phyloP scores from a whole-genome alignment of 345 rosid genomes.

The Bruguiera parviflora region DNA sequence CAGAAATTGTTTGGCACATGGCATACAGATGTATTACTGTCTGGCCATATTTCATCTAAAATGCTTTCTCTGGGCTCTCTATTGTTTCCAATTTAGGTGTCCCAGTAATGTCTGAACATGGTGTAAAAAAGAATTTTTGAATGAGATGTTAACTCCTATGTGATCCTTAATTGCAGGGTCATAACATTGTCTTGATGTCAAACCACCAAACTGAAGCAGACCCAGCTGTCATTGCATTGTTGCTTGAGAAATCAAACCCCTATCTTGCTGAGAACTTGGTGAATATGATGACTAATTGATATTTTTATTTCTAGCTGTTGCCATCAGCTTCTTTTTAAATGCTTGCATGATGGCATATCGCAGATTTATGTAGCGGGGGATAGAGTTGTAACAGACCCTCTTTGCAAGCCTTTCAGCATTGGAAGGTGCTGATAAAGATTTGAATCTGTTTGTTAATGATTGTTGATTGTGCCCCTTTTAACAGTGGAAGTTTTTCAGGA shows the following conservation, averaged over 20 bases:
- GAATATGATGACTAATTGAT: constrained; percentile 13
- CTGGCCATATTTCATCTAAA: too few relatives aligned
- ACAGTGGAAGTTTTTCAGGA: constrained; percentile 41
- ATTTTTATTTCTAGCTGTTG: not conserved
- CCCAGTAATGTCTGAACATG: not conserved
- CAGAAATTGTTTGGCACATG: too few relatives aligned
- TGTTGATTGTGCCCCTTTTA: constrained; percentile 24
- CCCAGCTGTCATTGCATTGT: constrained; percentile 77
- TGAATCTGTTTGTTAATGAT: constrained; percentile 18
- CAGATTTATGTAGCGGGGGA: constrained; percentile 96
- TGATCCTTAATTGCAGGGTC: constrained; percentile 59
- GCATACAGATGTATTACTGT: too few relatives aligned
- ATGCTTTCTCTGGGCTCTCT: too few relatives aligned
- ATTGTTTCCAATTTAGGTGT: not conserved
- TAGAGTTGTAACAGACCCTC: constrained; percentile 93
- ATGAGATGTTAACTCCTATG: constrained; percentile 11
- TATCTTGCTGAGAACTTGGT: constrained; percentile 73
- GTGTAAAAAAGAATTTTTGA: not conserved
- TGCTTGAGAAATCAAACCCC: constrained; percentile 73
- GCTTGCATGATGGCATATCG: constrained; percentile 13
- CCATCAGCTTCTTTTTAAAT: too few relatives aligned
- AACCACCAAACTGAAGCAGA: constrained; percentile 99
- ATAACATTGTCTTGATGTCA: constrained; percentile 80
- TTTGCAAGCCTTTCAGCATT: constrained; percentile 97
- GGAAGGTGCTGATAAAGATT: constrained; percentile 64